Evolutionary conservation across 495 filamentous ascomycete genomes (phyloP).

Genomic region (Lentithecium fluviatile): DNA sequence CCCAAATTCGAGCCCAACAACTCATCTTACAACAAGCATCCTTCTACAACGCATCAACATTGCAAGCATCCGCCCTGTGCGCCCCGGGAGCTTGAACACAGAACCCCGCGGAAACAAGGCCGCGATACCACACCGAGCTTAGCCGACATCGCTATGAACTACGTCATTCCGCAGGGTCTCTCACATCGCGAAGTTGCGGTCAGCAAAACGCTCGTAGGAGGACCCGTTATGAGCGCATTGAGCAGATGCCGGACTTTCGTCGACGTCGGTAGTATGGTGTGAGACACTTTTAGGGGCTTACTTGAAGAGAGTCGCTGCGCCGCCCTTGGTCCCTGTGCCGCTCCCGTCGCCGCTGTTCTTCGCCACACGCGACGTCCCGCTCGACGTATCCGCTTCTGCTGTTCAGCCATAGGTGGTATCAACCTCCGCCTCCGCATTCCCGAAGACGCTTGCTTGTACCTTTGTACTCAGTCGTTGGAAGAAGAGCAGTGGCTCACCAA

Average conservation of each 20-base stretch:
- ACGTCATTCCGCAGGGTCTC: constrained; percentile 9
- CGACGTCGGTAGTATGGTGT: neutral
- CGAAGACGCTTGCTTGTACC: neutral
- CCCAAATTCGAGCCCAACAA: too few species aligned
- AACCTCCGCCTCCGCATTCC: neutral
- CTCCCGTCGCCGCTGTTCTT: too few species aligned
- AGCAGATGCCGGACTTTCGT: constrained; percentile 4
- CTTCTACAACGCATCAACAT: too few species aligned
- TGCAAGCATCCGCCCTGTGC: too few species aligned
- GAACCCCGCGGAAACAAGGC: too few species aligned
- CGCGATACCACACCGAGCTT: neutral
- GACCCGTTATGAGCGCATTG: constrained; percentile 8
- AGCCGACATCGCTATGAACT: constrained; percentile 14
- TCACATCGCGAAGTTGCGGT: constrained; percentile 12
- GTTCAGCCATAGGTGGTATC: too few species aligned
- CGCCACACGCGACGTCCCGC: too few species aligned
- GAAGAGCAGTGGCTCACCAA: too few species aligned
- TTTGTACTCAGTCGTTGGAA: neutral
- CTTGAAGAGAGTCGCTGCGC: neutral
- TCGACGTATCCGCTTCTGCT: too few species aligned
- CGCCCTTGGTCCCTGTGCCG: too few species aligned
- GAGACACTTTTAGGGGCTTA: neutral
- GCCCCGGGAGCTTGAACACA: too few species aligned
- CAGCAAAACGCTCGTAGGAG: constrained; percentile 1
- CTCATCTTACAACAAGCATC: too few species aligned